phyloP scores from a whole-genome alignment of 2,329 filamentous ascomycete species.

The Aspergillus sp. region DNA sequence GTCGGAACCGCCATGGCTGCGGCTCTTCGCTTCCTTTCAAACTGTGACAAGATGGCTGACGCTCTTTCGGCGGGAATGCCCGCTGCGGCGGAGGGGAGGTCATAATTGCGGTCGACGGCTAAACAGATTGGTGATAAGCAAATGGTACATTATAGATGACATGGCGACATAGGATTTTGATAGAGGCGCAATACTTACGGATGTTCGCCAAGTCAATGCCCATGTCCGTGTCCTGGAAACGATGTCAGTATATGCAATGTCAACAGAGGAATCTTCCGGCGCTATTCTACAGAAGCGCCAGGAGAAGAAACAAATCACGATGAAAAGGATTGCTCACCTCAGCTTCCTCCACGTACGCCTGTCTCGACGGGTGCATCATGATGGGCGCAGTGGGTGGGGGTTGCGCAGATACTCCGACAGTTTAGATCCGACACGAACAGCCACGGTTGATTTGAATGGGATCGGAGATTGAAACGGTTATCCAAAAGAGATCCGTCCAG shows the following conservation, averaged over 20 bases:
- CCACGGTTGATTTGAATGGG: neutral
- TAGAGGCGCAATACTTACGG: slow-evolving; percentile 52
- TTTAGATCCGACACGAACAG: neutral
- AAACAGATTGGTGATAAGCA: slow-evolving; percentile 1
- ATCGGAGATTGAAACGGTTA: neutral
- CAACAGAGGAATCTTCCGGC: slow-evolving; percentile 8
- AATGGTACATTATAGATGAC: neutral
- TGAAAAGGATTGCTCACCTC: slow-evolving; percentile 57
- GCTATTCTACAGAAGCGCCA: neutral
- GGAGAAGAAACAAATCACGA: neutral
- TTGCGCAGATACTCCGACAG: neutral
- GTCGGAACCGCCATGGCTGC: slow-evolving; percentile 90
- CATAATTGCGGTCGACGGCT: slow-evolving; percentile 81
- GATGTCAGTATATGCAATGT: slow-evolving; percentile 23
- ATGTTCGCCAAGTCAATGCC: slow-evolving; percentile 65
- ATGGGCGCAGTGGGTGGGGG: slow-evolving; percentile 23
- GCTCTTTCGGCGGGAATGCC: slow-evolving; percentile 78
- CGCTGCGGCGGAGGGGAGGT: slow-evolving; percentile 64
- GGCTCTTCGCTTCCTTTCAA: slow-evolving; percentile 86
- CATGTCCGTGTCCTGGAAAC: slow-evolving; percentile 54
- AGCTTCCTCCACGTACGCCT: slow-evolving; percentile 89
- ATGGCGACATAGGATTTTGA: neutral
- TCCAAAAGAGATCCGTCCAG: neutral
- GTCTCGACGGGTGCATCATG: slow-evolving; percentile 80
- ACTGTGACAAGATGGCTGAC: slow-evolving; percentile 81